Evolutionary conservation across 2,329 filamentous ascomycete species (phyloP), one percentile per base, ranked within the genome.

Genomic region (Penicillium sp.): DNA sequence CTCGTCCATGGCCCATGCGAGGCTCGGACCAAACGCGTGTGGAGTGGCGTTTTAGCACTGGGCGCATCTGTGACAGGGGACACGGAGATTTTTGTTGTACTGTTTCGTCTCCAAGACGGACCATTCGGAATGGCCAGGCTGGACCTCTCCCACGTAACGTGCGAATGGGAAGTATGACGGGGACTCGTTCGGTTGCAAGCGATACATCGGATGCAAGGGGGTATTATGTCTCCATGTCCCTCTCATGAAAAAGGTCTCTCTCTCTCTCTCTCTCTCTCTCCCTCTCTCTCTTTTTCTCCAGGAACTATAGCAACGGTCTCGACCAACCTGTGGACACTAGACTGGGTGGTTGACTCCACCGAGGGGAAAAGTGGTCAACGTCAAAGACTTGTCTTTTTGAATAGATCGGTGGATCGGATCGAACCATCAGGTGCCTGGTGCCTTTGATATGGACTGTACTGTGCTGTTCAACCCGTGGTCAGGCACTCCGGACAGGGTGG

Each of bases 171-270:
- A 47, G 59, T 60, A 58, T 56, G 59, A 61, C 59, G 52, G 49
- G 24, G 27, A 34, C 24, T 46, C 23, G 20, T 40, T 49, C 42
- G 26, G 42, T 48, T 52, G 52, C 42, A 51, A 58, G 39, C 52
- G 54, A 61, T 61, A 59, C 51, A 59, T 61, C 58, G 24, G 42
- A 57, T 60, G 59, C 56, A 62, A 61, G 58, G 59, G 55, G 57
- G 44, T n/a, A n/a, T n/a, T n/a, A n/a, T n/a, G n/a, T n/a, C n/a
- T n/a, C n/a, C n/a, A n/a, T n/a, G n/a, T n/a, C n/a, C n/a, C n/a
- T 44, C 49, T 49, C 34, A 53, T 55, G 52, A 26, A 41, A 41
- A 6, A n/a, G 36, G n/a, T 33, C 30, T 13, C 13, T 33, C 17
- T 10, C 17, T 36, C 3, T 8, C 3, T 36, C 9, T 36, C 17